Evolutionary conservation across 805 yeast species (phyloP).

Genomic region (Saccharomycopsis guyanensis): DNA sequence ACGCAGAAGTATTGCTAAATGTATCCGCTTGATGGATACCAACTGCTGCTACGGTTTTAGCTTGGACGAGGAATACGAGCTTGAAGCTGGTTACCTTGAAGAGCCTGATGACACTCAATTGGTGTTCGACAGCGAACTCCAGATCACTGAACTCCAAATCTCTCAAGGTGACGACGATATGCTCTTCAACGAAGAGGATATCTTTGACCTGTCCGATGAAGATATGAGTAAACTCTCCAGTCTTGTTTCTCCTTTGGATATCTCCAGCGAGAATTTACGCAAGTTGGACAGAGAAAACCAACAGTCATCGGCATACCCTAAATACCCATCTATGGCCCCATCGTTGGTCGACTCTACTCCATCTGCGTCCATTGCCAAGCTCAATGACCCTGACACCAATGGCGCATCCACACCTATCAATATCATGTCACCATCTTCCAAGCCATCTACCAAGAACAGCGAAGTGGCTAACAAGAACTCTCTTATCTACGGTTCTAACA

Average conservation of each 20-base stretch:
- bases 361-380: slow-evolving; percentile 2
- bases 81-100: slow-evolving; percentile 20
- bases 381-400: neutral
- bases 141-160: no score
- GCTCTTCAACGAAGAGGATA: slow-evolving; percentile 1
- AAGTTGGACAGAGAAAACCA: neutral
- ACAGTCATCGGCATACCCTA: neutral
- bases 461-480: neutral
- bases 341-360: slow-evolving; percentile 8
- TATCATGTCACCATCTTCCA: neutral
- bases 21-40: slow-evolving; percentile 41
- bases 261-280: slow-evolving; percentile 7
- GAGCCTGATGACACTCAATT: neutral
- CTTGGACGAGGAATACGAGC: slow-evolving; percentile 51
- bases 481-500: slow-evolving; percentile 3
- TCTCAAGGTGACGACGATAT: slow-evolving; percentile 1
- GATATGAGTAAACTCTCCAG: neutral
- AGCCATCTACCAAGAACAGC: neutral
- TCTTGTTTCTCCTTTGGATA: slow-evolving; percentile 4
- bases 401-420: neutral
- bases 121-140: slow-evolving; percentile 3
- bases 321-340: slow-evolving; percentile 6
- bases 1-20: slow-evolving; percentile 41
- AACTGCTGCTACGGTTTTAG: slow-evolving; percentile 38
- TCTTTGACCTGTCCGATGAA: no score